Percentiles rank a stretch among this genome's conserved stretches.
Evolutionary conservation across 306 rosid species (phyloP).

Genomic region (barrel medic (Medicago truncatula)): DNA sequence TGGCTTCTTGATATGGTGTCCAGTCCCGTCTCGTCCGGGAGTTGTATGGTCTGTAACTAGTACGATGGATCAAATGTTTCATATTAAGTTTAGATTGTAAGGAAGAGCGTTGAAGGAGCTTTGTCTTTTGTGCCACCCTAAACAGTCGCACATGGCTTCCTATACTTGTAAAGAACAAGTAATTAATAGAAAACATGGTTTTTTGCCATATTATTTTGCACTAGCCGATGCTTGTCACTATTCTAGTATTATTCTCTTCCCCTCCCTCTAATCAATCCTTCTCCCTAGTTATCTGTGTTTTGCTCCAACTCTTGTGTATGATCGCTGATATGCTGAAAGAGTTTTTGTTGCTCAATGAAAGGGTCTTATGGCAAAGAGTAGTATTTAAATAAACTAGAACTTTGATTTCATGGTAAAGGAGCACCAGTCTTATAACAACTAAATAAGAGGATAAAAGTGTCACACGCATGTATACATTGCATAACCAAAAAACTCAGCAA

Average conservation of each 20-base stretch:
- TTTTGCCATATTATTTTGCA: slow-evolving; percentile 16
- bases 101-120: slow-evolving; percentile 19
- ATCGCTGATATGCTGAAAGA: background rate
- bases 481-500: no score
- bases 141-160: slow-evolving; percentile 12
- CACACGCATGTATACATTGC: no score
- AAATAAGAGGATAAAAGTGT: no score
- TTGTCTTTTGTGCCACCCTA: slow-evolving; percentile 18
- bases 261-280: background rate
- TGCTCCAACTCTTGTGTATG: background rate
- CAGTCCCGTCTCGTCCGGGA: background rate
- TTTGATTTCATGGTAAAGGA: background rate
- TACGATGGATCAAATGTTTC: slow-evolving; percentile 15
- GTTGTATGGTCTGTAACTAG: slow-evolving; percentile 26
- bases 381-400: background rate
- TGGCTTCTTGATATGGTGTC: slow-evolving; percentile 29
- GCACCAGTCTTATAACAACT: background rate
- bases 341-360: background rate
- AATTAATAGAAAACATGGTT: slow-evolving; percentile 13
- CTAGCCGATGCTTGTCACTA: background rate
- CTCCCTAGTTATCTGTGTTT: background rate
- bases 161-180: slow-evolving; percentile 23
- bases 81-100: slow-evolving; percentile 5
- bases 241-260: background rate
- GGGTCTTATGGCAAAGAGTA: background rate